Evolutionary conservation across 106 monocot genomes (phyloP).

Genomic region (Apostasia shenzhenica): DNA sequence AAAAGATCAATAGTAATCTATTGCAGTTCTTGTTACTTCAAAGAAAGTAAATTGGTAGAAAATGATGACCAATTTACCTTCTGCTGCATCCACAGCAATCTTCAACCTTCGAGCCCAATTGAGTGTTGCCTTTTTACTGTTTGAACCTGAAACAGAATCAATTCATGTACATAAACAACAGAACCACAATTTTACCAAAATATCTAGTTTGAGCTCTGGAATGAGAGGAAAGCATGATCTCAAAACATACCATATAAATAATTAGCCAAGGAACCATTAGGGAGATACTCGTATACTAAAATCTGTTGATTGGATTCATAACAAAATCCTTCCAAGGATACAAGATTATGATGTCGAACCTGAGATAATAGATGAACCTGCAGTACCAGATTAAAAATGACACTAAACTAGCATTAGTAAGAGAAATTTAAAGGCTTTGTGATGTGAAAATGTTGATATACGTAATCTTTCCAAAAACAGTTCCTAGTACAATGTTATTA

Average conservation of each 20-base stretch:
- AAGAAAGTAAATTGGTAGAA: too few species aligned
- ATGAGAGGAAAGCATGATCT: not conserved
- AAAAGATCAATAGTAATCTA: too few species aligned
- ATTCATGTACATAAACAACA: not conserved
- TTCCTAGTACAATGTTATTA: too few species aligned
- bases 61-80: slow-evolving; percentile 18
- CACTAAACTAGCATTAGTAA: not conserved
- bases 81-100: slow-evolving; percentile 55
- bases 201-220: not conserved
- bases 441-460: too few species aligned
- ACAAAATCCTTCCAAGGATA: slow-evolving; percentile 56
- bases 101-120: slow-evolving; percentile 53
- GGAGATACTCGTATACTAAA: slow-evolving; percentile 44
- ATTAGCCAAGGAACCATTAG: slow-evolving; percentile 39
- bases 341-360: slow-evolving; percentile 46
- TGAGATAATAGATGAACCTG: slow-evolving; percentile 46
- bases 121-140: slow-evolving; percentile 40
- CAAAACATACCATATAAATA: slow-evolving; percentile 41
- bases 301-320: slow-evolving; percentile 45
- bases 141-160: slow-evolving; percentile 32
- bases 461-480: too few species aligned
- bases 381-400: slow-evolving; percentile 2
- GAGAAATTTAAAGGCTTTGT: too few species aligned
- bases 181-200: not conserved
- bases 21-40: too few species aligned